Evolutionary conservation across 202 grass and related monocot species (phyloP), one percentile per base, ranked within the genome.

Genomic region (Setaria viridis): DNA sequence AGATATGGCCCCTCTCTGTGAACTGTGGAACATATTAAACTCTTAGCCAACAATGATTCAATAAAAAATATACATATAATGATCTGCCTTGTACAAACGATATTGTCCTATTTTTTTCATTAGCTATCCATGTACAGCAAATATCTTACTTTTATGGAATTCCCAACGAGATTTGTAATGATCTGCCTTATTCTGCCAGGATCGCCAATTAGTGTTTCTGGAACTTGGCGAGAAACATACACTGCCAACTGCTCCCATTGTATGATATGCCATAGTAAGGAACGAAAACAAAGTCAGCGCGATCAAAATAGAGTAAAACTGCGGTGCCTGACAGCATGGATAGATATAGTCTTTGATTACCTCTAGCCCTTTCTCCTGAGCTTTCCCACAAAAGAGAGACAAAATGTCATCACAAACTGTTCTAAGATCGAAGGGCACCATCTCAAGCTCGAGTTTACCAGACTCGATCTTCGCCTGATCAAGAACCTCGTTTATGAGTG

Each of bases 401-500:
- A 99, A 73, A 42, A 92, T 94, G 45, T 99, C 97, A 56, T 99
- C 97, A 80, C 94, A 94, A 83, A 99, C 82, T 80, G 83, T 76
- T 62, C 90, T 88, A 84, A 99, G 80, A 84, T 99, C 93, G 88
- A 99, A 94, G 50, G 85, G 88, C 47, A 94, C 92, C 9, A 83
- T 90, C 76, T 99, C 97, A 48, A 99, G 93, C 77, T 99, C 97
- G 4, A 99, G 94, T 85, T 97, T 99, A 60, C 97, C 97, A 80
- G 97, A 94, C 72, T 99, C 97, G 29, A 99, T 99, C 87, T 99
- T 99, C 7, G 97, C 97, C 79, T 99, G 97, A 91, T 99, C 97
- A 79, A 99, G 91, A 87, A 99, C 97, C 83, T 97, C 90, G 12
- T 99, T 99, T 55, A 99, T 99, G 67, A 99, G 94, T 19, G 94